phyloP scores from a whole-genome alignment of 352 stramenopile species.

The Thraustochytrium sp. region DNA sequence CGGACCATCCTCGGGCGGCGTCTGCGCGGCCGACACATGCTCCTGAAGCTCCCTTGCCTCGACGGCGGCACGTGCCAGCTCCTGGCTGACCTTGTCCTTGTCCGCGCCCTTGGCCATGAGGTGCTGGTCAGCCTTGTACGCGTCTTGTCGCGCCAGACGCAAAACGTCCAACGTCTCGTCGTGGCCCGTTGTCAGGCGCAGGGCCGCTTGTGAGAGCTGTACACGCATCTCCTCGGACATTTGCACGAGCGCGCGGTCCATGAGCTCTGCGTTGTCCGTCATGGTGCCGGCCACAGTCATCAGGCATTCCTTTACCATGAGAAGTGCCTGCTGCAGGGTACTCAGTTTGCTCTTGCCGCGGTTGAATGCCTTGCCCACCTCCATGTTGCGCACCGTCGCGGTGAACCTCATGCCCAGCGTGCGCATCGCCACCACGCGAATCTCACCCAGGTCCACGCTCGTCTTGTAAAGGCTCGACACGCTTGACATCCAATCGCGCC shows the following conservation, averaged over 20 bases:
- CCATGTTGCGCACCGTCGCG: background rate
- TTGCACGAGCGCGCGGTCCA: background rate
- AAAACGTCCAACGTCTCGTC: background rate
- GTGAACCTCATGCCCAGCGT: background rate
- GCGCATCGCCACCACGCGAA: background rate
- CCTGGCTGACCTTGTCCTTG: slow-evolving; percentile 5
- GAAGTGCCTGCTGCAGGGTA: background rate
- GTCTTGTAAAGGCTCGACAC: background rate
- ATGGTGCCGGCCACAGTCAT: slow-evolving; percentile 1
- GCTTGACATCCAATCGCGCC: background rate
- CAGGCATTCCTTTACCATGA: background rate
- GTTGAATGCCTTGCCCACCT: background rate
- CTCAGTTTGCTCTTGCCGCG: background rate
- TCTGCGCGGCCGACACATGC: background rate
- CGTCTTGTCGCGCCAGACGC: background rate
- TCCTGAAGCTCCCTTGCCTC: background rate
- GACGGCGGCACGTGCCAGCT: background rate
- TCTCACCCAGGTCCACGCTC: background rate
- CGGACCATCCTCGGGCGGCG: background rate
- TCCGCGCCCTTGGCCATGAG: background rate
- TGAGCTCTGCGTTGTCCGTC: background rate
- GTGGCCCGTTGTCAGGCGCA: background rate
- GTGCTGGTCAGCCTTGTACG: background rate
- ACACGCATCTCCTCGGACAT: background rate
- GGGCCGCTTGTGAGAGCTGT: background rate